A percentile compares a stretch with the other conserved stretches of the same genome.
Conservation (phyloP, 2,329 filamentous ascomycete genomes). For the Pseudocercospora macadamiae region DNA sequence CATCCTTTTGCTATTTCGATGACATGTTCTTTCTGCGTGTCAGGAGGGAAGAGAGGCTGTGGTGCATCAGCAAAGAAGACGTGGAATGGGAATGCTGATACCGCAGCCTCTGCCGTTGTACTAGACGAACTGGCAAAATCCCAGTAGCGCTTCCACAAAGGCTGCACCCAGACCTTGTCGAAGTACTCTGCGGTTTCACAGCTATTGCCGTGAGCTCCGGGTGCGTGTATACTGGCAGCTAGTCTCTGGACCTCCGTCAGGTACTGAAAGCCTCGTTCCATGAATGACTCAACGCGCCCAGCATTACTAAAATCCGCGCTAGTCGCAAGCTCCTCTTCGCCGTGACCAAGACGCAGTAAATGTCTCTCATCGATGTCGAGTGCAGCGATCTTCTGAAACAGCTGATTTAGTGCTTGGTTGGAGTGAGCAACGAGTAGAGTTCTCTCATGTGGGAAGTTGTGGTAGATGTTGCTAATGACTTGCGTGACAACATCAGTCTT, state of each 20-base stretch:
- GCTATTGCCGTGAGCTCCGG: constrained; percentile 92
- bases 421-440: constrained; percentile 94
- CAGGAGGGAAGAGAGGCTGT: constrained; percentile 76
- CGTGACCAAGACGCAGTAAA: constrained; percentile 86
- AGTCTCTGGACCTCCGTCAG: constrained; percentile 84
- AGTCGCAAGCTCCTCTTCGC: constrained; percentile 89
- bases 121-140: constrained; percentile 61
- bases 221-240: constrained; percentile 79
- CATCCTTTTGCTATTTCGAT: constrained; percentile 82
- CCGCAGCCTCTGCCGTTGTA: constrained; percentile 58
- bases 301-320: constrained; percentile 90
- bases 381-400: constrained; percentile 97
- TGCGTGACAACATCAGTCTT: constrained; percentile 99
- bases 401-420: constrained; percentile 95
- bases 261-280: constrained; percentile 80
- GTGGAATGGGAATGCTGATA: constrained; percentile 82
- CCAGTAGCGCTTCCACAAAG: constrained; percentile 85
- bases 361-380: constrained; percentile 95
- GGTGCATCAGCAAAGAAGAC: constrained; percentile 84
- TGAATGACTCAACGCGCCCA: constrained; percentile 90
- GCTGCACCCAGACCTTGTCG: constrained; percentile 85
- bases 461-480: constrained; percentile 98
- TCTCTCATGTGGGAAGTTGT: constrained; percentile 92
- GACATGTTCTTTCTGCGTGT: constrained; percentile 65
- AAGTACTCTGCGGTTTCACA: constrained; percentile 98